These are phyloP conservation scores for Kuraishia ogatae DNA, from an alignment of 805 yeast genomes.

Conservation along the genomic window DNA sequence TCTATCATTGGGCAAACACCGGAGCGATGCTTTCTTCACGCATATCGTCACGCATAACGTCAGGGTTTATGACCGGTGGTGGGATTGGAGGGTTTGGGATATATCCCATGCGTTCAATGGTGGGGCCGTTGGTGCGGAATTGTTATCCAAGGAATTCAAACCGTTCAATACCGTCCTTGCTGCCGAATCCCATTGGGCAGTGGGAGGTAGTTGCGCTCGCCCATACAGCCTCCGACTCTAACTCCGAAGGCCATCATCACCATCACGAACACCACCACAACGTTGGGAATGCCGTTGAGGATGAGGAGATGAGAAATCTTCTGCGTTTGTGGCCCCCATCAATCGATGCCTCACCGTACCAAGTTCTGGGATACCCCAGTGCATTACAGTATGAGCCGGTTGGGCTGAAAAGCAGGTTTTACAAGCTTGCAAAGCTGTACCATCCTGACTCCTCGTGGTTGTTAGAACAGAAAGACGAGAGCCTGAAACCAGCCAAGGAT, in stretches of 20 bases:
- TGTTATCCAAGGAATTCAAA: not conserved
- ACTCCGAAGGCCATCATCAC: not conserved
- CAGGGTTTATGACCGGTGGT: not conserved
- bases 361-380: not conserved
- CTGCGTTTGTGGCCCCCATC: not conserved
- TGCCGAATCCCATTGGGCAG: not conserved
- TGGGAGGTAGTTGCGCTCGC: not conserved
- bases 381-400: not conserved
- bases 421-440: constrained; percentile 59
- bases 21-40: not conserved
- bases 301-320: not conserved
- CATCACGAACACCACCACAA: not conserved
- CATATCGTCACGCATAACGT: not conserved
- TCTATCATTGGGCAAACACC: not conserved
- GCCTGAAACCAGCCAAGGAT: constrained; percentile 6
- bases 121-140: not conserved
- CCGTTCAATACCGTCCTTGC: not conserved
- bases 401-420: constrained; percentile 40
- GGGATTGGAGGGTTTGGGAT: not conserved
- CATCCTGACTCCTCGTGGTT: constrained; percentile 59
- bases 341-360: not conserved
- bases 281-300: not conserved
- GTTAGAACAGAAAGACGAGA: constrained; percentile 6
- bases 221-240: not conserved
- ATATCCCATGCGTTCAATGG: not conserved